phyloP scores from a whole-genome alignment of 306 rosid genomes.

The Quercus wislizeni region DNA sequence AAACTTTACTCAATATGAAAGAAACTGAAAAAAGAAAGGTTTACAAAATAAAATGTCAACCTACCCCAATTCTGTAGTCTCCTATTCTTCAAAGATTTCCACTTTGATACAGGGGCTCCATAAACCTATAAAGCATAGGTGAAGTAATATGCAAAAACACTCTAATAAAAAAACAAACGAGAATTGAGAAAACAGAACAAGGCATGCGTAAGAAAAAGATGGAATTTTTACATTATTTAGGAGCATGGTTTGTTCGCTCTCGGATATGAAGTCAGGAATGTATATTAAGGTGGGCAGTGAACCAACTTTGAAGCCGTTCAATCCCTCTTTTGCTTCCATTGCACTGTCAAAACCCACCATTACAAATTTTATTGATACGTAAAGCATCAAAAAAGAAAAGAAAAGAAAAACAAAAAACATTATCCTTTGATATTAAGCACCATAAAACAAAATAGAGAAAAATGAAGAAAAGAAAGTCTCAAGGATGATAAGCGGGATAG shows the following conservation, averaged over 20 bases:
- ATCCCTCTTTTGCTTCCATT: not conserved
- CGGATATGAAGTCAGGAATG: constrained; percentile 63
- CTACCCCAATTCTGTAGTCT: constrained; percentile 96
- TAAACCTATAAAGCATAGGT: constrained; percentile 46
- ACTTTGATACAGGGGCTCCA: constrained; percentile 65
- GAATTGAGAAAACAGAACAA: not conserved
- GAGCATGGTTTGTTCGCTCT: constrained; percentile 44
- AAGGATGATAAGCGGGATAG: not conserved
- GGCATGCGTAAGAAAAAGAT: not conserved
- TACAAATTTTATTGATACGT: not conserved
- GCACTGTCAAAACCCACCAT: too few species aligned
- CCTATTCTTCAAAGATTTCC: constrained; percentile 82
- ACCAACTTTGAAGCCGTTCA: constrained; percentile 53
- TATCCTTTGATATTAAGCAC: not conserved
- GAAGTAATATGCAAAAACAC: constrained; percentile 12
- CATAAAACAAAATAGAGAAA: not conserved
- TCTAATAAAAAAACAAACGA: not conserved
- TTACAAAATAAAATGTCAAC: constrained; percentile 1
- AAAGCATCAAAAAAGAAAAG: not conserved
- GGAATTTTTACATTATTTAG: constrained; percentile 47
- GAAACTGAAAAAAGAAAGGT: not conserved
- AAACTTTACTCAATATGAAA: constrained; percentile 20
- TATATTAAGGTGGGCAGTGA: constrained; percentile 58
- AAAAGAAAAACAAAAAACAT: not conserved
- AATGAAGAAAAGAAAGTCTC: not conserved